These are phyloP conservation scores for Basipetospora chlamydospora DNA, from an alignment of 2,329 filamentous ascomycete genomes.

Conservation along the genomic window DNA sequence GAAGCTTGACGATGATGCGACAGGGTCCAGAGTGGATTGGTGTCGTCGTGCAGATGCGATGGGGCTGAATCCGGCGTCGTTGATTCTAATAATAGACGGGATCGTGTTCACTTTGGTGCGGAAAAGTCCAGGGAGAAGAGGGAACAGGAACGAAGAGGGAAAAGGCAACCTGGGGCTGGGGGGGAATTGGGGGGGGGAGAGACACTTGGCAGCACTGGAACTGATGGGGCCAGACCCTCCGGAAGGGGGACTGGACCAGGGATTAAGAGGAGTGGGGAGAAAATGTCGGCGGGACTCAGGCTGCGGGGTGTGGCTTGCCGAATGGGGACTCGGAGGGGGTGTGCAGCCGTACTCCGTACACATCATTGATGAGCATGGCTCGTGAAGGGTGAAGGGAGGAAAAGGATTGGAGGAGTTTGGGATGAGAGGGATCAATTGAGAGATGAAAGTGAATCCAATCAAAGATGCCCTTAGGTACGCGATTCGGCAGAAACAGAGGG, in stretches of 20 bases:
- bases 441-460: no score
- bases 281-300: neutral
- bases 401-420: no score
- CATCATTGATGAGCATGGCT: no score
- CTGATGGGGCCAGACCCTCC: no score
- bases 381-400: no score
- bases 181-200: neutral
- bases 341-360: no score
- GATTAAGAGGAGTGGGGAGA: neutral
- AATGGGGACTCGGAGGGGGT: no score
- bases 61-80: slow-evolving; percentile 36
- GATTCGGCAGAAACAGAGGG: no score
- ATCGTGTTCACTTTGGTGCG: slow-evolving; percentile 25
- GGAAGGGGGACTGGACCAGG: neutral
- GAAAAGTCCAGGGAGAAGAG: slow-evolving; percentile 11
- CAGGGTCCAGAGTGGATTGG: slow-evolving; percentile 7
- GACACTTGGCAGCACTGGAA: no score
- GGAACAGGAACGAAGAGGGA: slow-evolving; percentile 8
- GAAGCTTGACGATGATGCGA: slow-evolving; percentile 2
- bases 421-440: no score
- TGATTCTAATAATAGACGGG: slow-evolving; percentile 37
- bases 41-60: slow-evolving; percentile 10
- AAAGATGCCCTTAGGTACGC: no score
- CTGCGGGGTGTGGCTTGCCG: no score
- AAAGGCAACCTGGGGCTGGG: neutral